Percentiles rank a stretch among this genome's conserved stretches.
phyloP scores from a whole-genome alignment of 2,329 filamentous ascomycete species.

The Penicillium hordei region DNA sequence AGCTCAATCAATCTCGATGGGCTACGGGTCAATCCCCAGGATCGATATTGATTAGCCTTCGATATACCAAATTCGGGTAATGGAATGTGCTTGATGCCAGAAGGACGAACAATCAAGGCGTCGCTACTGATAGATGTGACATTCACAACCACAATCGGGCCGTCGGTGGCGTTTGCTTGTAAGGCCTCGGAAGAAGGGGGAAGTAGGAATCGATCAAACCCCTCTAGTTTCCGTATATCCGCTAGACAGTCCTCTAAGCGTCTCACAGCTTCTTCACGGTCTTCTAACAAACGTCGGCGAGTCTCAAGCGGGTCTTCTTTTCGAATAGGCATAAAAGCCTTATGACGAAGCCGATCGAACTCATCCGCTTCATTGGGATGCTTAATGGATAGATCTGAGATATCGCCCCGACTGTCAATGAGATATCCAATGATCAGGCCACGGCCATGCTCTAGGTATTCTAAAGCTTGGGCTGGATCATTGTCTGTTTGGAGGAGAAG shows the following conservation, averaged over 20 bases:
- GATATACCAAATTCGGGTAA: neutral
- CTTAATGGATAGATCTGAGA: neutral
- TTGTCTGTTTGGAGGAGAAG: neutral
- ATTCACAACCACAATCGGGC: neutral
- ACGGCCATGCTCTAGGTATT: neutral
- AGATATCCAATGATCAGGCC: neutral
- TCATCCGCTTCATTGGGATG: neutral
- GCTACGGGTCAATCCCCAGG: no score
- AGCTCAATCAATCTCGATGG: no score
- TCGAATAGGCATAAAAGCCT: neutral
- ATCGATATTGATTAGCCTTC: neutral
- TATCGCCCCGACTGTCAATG: neutral
- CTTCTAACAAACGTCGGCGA: neutral
- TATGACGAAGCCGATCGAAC: neutral
- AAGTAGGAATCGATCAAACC: neutral
- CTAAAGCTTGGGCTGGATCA: neutral
- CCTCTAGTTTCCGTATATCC: neutral
- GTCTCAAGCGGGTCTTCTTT: neutral
- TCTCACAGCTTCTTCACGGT: neutral
- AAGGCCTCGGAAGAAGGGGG: neutral
- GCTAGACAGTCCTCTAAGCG: neutral
- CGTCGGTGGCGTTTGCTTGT: neutral
- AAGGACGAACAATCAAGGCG: neutral
- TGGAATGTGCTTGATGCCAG: no score
- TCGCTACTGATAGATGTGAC: neutral